phyloP scores from a whole-genome alignment of 140 eudicot genomes.

The Oenanthe javanica region DNA sequence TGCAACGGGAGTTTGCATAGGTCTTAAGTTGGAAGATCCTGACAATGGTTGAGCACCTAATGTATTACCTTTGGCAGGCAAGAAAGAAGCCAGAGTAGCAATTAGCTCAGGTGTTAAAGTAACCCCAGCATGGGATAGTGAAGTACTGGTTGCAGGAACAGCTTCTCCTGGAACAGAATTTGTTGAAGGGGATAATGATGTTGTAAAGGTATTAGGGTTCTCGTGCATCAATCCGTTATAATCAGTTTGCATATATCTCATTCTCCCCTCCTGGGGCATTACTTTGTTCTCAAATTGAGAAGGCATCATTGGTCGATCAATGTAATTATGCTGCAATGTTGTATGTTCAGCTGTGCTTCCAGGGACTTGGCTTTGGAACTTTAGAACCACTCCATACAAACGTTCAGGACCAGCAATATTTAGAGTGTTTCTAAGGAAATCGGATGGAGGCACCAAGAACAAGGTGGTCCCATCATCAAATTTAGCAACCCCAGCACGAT shows the following conservation, averaged over 20 bases:
- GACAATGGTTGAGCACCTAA: conserved; percentile 22
- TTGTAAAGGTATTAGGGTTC: conserved; percentile 23
- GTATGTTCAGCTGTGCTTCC: conserved; percentile 32
- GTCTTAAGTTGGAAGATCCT: conserved; percentile 21
- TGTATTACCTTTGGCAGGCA: conserved; percentile 37
- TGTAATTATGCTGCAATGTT: conserved; percentile 34
- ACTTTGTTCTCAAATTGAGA: conserved; percentile 31
- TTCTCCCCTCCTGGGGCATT: conserved; percentile 37
- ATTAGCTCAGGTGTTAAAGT: conserved; percentile 81
- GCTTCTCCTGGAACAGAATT: conserved; percentile 25
- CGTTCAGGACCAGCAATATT: conserved; percentile 80
- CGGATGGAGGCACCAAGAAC: conserved; percentile 95
- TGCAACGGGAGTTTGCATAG: conserved; percentile 20
- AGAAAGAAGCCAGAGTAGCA: conserved; percentile 63
- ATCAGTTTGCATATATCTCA: conserved; percentile 18
- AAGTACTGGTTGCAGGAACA: conserved; percentile 25
- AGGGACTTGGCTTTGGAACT: conserved; percentile 48
- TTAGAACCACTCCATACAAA: conserved; percentile 85
- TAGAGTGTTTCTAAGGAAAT: conserved; percentile 60
- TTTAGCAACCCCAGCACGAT: conserved; percentile 94
- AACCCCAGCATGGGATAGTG: conserved; percentile 37
- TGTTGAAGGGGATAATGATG: conserved; percentile 23
- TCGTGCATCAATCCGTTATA: conserved; percentile 39
- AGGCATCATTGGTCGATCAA: conserved; percentile 38
- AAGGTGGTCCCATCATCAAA: conserved; percentile 93